Conservation (phyloP, 2,329 filamentous ascomycete genomes). For the Pseudogymnoascus sp. region DNA sequence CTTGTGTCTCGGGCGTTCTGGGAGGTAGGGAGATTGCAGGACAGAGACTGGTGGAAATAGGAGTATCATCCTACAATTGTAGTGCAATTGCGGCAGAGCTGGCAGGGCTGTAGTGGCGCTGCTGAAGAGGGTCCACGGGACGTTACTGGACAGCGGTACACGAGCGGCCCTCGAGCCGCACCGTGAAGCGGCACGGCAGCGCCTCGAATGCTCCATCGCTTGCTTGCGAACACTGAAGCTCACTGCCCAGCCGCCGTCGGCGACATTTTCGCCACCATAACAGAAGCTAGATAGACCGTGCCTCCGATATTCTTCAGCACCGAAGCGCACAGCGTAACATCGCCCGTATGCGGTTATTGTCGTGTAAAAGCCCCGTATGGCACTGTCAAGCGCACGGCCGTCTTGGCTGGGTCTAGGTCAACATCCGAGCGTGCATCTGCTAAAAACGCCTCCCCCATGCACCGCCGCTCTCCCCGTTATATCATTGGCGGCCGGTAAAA, state of each 20-base stretch:
- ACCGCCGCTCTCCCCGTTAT: not conserved
- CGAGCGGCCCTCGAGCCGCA: not conserved
- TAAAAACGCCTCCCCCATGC: not conserved
- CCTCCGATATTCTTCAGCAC: not conserved
- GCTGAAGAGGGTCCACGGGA: not conserved
- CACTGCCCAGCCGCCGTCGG: not conserved
- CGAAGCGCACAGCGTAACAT: not conserved
- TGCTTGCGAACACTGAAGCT: not conserved
- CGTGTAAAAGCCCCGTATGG: not conserved
- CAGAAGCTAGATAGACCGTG: not conserved
- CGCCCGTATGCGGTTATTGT: not conserved
- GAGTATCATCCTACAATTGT: not conserved
- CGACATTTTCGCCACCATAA: not conserved
- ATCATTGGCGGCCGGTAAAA: not conserved
- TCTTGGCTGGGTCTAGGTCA: not conserved
- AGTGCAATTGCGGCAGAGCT: not conserved
- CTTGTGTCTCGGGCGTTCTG: not conserved
- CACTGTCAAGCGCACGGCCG: not conserved
- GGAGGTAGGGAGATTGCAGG: not conserved
- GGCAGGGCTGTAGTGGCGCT: not conserved
- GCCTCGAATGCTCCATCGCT: slow-evolving; percentile 4
- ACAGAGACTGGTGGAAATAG: not conserved
- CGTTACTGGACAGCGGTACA: not conserved
- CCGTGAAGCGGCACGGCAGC: not conserved
- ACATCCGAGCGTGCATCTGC: not conserved